Base-by-base conservation (phyloP, 192 early-diverging fungal genomes). In the Linnemannia exigua region DNA sequence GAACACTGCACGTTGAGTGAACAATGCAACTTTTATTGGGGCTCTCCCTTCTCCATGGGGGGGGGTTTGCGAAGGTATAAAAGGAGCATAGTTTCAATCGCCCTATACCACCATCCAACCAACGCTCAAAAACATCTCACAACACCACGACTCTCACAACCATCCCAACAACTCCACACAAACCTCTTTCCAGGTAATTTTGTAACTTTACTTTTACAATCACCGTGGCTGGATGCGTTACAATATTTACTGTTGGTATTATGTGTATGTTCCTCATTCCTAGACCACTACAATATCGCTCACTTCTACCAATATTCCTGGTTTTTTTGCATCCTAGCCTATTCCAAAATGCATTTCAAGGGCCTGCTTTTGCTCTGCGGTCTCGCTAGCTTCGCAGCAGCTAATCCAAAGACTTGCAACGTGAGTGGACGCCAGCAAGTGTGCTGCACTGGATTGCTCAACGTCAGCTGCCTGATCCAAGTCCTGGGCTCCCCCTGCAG, bases 301-400 rank as follows among this genome's bases (percentile, higher is more conserved):
- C 37, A 69, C 20, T 70, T 41, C 19, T 74, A 74, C 36, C 58
- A 33, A 74, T 52, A 61, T 61, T 50, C 51, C 47, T 41, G 54
- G 36, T 61, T 61, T 61, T 5, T 19, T 35, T 74, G 54, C 73
- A 61, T 16, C 73, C 52, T 74, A 74, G 73, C 52, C 73, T 52
- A 61, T 61, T 41, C 73, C 51, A 41, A 74, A 38, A 54, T 74
- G 52, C 33, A 74, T 74, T 74, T 74, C 73, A 74, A 52, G 36
- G 4, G 9, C 52, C 2, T 74, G 35, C 35, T 74, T 74, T 38
- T 61, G 28, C 73, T 74, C 73, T 61, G 52, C 51, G 33, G 73
- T 38, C 52, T 61, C 58, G 36, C 20, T 17, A 74, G 73, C 73
- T 41, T 54, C 73, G 51, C 73, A 33, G 51, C 33, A 35, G 73